Evolutionary conservation across 306 rosid genomes (phyloP).

Genomic region (Erythrophleum fordii): DNA sequence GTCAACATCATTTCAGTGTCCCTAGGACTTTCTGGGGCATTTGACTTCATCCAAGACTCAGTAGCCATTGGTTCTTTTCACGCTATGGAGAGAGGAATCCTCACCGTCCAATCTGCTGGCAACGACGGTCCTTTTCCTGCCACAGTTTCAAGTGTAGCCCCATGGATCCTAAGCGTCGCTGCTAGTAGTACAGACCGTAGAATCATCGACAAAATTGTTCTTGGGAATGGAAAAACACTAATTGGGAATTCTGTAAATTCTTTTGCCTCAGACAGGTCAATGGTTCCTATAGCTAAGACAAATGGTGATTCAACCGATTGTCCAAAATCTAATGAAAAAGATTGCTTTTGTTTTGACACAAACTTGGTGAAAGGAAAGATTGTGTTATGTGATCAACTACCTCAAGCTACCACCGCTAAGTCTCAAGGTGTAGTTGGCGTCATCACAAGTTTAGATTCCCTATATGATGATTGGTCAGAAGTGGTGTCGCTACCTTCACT

Average conservation of each 20-base stretch:
- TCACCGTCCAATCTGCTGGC: conserved; percentile 46
- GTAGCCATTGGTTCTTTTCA: conserved; percentile 55
- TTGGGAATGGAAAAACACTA: conserved; percentile 45
- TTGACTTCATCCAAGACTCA: accelerated
- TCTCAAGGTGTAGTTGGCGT: conserved; percentile 36
- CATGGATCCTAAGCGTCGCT: conserved; percentile 50
- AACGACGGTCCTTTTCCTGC: conserved; percentile 27
- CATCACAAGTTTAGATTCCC: neutral
- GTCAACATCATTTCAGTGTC: conserved; percentile 52
- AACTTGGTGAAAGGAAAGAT: neutral
- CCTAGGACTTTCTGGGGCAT: neutral
- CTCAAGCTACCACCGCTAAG: neutral
- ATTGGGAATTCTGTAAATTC: conserved; percentile 38
- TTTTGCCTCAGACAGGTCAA: conserved; percentile 31
- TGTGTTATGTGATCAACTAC: neutral
- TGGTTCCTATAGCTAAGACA: neutral
- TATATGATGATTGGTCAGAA: neutral
- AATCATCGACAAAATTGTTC: conserved; percentile 38
- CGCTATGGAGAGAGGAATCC: conserved; percentile 49
- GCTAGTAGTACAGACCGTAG: conserved; percentile 51
- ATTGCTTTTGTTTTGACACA: neutral
- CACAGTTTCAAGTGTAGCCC: conserved; percentile 31
- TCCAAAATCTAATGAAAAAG: neutral
- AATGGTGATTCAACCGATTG: neutral
- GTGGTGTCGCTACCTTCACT: conserved; percentile 22